Evolutionary conservation across 345 rosid species (phyloP), one percentile per base, ranked within the genome.

Genomic region (Corymbia maculata): DNA sequence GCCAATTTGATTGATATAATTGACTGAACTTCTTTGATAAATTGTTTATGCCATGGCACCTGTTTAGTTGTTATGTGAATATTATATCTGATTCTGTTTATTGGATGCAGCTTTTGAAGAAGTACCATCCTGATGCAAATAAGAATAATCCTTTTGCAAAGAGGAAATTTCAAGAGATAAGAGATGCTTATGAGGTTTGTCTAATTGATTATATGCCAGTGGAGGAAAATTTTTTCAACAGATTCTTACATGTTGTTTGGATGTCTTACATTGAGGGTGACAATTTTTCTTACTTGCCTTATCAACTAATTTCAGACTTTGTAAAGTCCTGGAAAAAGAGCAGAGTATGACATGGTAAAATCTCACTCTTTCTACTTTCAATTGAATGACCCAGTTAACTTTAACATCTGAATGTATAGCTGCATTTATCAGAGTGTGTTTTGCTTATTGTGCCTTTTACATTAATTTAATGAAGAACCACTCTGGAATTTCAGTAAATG

Each of bases 71-170:
- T 64, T 13, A 64, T n/a, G 0, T 30, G 9, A 66, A 16, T 66
- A 21, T 21, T 4, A 15, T 50, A 85, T 50, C 26, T 14, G 59
- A 42, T 88, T 61, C 49, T 30, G 45, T 88, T 53, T 32, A 28
- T 79, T 51, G 57, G 49, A 8, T 95, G 93, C 94, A 97, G 99
- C 98, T 97, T 80, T 98, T 99, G 1, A 95, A 96, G 90, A 96
- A 96, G 86, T 97, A 92, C 91, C 99, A 97, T 92, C 99, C 98
- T 79, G 98, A 97, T 93, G 92, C 98, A 87, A 97, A 95, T 92
- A 94, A 91, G 92, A 94, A 94, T 85, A 96, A 95, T 87, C 95
- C 98, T 90, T 94, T 98, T 87, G 96, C 98, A 22, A 95, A 96
- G 91, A 94, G 90, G 90, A 95, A 95, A 88, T 97, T 96, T 93